Evolutionary conservation across 164 flowering plant species (phyloP).

Genomic region (Annona cherimola): DNA sequence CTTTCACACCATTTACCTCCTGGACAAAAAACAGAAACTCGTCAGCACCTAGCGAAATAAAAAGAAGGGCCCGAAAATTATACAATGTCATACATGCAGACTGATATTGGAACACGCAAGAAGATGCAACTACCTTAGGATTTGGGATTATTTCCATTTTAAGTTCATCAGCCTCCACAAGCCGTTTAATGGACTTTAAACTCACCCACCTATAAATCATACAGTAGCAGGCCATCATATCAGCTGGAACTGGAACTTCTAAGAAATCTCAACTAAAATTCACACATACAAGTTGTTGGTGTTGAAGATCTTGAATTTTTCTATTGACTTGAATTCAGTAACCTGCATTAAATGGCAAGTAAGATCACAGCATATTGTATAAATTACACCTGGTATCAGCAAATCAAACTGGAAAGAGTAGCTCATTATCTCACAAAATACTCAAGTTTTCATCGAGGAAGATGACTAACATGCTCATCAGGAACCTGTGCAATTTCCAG

Average conservation of each 20-base stretch:
- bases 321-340: conserved; percentile 83
- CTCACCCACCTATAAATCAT: conserved; percentile 73
- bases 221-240: conserved; percentile 11
- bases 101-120: background rate
- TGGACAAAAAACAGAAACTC: conserved; percentile 22
- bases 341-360: conserved; percentile 40
- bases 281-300: conserved; percentile 78
- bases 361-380: background rate
- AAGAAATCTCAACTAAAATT: conserved; percentile 18
- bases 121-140: conserved; percentile 55
- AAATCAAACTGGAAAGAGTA: background rate
- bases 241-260: conserved; percentile 32
- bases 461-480: conserved; percentile 63
- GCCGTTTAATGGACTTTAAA: conserved; percentile 83
- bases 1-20: conserved; percentile 88
- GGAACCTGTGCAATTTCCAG: conserved; percentile 84
- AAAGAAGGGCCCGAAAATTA: background rate
- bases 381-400: background rate
- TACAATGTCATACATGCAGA: background rate
- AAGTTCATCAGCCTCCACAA: conserved; percentile 82
- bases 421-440: background rate
- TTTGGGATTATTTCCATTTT: conserved; percentile 96
- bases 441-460: background rate
- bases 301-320: conserved; percentile 95
- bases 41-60: conserved; percentile 1